Percentiles rank a stretch among this genome's conserved stretches.
Evolutionary conservation across 495 filamentous ascomycete genomes (phyloP).

Genomic region (Apiosordaria backusii): DNA sequence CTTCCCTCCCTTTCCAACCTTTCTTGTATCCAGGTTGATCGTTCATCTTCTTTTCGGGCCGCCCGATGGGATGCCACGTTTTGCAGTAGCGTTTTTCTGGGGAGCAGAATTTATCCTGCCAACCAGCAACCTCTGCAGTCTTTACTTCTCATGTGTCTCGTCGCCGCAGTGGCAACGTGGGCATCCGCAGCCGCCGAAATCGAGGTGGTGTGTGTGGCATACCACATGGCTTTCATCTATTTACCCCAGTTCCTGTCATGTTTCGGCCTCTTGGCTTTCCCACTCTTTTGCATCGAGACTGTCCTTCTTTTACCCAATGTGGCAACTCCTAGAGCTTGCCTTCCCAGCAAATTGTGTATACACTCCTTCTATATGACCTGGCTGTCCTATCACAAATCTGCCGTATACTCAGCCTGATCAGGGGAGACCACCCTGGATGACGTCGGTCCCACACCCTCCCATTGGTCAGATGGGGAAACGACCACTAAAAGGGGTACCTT

Average conservation of each 20-base stretch:
- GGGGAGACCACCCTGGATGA: constrained; percentile 4
- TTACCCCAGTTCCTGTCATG: neutral
- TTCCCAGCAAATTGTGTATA: neutral
- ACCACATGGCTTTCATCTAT: constrained; percentile 9
- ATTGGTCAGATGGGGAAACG: constrained; percentile 1
- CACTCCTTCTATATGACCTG: neutral
- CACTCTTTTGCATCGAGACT: constrained; percentile 5
- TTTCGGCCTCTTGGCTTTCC: constrained; percentile 3
- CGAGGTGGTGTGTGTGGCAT: neutral
- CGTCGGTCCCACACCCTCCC: neutral
- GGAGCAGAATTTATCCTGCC: neutral
- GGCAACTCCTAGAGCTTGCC: neutral
- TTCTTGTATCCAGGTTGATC: neutral
- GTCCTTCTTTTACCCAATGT: neutral
- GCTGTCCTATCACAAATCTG: constrained; percentile 18
- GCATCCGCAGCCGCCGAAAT: neutral
- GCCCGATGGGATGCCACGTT: constrained; percentile 1
- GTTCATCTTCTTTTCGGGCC: neutral
- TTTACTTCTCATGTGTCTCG: neutral
- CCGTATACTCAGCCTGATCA: constrained; percentile 6
- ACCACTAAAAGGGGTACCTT: neutral
- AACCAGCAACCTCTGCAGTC: neutral
- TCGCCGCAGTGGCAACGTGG: neutral
- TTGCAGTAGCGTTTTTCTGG: neutral
- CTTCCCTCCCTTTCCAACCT: neutral